Conservation (phyloP, 495 filamentous ascomycete genomes). For the Penicillium lividum region DNA sequence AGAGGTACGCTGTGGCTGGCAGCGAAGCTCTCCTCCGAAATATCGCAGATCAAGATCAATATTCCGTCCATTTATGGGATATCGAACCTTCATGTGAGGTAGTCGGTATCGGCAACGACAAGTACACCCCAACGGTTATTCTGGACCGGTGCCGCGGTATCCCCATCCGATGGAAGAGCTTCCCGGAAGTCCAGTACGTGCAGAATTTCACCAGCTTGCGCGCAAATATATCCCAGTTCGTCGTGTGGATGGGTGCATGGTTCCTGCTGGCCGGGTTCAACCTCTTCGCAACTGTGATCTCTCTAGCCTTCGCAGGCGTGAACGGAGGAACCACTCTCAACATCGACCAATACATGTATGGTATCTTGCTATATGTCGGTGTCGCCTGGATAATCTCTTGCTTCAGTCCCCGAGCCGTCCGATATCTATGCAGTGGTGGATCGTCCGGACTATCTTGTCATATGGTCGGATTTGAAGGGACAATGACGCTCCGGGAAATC, state of each 20-base stretch:
- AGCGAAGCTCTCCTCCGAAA: slow-evolving; percentile 15
- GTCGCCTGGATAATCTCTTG: slow-evolving; percentile 18
- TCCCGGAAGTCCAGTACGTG: slow-evolving; percentile 14
- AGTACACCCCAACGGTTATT: slow-evolving; percentile 16
- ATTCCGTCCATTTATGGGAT: slow-evolving; percentile 17
- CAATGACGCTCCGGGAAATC: slow-evolving; percentile 12
- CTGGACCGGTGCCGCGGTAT: slow-evolving; percentile 17
- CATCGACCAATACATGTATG: slow-evolving; percentile 6
- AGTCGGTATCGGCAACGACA: slow-evolving; percentile 17
- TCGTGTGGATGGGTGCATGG: slow-evolving; percentile 14
- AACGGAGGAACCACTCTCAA: not conserved
- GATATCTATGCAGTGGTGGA: slow-evolving; percentile 18
- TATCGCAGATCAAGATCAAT: slow-evolving; percentile 19
- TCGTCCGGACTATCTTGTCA: slow-evolving; percentile 11
- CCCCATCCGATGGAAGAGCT: slow-evolving; percentile 19
- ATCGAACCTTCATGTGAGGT: slow-evolving; percentile 15
- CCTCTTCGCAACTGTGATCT: slow-evolving; percentile 10
- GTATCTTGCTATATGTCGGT: slow-evolving; percentile 9
- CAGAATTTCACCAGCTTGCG: slow-evolving; percentile 11
- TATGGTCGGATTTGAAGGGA: slow-evolving; percentile 18
- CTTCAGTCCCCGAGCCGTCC: slow-evolving; percentile 20
- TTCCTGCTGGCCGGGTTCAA: slow-evolving; percentile 8
- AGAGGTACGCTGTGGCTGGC: slow-evolving; percentile 1
- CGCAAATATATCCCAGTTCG: slow-evolving; percentile 8
- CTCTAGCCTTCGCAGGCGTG: slow-evolving; percentile 4